Evolutionary conservation across 192 early-diverging fungal species (phyloP).

Genomic region (Chytriomyces sp.): DNA sequence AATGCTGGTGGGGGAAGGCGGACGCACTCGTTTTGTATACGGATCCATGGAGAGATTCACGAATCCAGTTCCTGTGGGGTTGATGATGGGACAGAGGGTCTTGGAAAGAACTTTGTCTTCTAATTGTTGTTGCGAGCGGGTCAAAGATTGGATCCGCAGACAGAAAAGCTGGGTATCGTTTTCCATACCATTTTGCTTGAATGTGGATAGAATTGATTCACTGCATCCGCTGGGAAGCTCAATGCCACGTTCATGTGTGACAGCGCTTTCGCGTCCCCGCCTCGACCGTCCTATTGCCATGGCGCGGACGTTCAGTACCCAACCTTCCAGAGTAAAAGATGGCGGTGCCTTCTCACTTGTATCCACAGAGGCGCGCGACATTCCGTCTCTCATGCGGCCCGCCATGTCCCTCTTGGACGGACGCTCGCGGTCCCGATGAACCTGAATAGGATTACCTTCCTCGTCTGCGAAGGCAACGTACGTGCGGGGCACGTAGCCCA

Average conservation of each 20-base stretch:
- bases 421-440: constrained; percentile 8
- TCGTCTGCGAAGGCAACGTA: constrained; percentile 40
- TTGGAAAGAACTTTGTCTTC: constrained; percentile 27
- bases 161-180: too few relatives aligned
- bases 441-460: constrained; percentile 6
- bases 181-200: constrained; percentile 13
- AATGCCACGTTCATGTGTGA: background rate
- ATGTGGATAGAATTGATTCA: constrained; percentile 23
- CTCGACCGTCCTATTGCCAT: too few relatives aligned
- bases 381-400: constrained; percentile 1
- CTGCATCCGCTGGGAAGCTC: constrained; percentile 17
- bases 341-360: background rate
- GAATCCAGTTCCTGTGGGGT: constrained; percentile 22
- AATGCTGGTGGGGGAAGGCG: background rate
- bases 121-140: background rate
- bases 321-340: background rate
- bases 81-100: constrained; percentile 20
- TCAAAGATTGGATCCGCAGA: background rate
- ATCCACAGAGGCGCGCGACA: background rate
- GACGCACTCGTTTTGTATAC: constrained; percentile 6
- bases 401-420: background rate
- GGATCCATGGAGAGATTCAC: constrained; percentile 24
- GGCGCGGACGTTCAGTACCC: too few relatives aligned
- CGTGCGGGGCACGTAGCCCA: constrained; percentile 48
- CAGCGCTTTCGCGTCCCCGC: background rate